Base-by-base conservation (phyloP, 1,284 basidiomycete species). In the Irpex sp. region DNA sequence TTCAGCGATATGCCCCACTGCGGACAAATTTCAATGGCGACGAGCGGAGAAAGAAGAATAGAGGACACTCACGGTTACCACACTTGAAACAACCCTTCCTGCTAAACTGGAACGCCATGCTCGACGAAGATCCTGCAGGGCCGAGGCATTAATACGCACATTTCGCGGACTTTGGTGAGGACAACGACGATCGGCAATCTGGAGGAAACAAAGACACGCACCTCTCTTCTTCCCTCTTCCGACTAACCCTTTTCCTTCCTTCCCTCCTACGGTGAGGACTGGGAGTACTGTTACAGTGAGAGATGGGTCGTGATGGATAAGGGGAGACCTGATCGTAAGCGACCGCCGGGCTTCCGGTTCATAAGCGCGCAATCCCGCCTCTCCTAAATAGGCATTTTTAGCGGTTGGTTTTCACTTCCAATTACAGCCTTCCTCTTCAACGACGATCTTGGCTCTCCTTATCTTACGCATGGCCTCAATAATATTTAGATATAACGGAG, bases 1-100 rank as follows among this genome's bases (percentile, higher is more conserved):
- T 80, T 93, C 93, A 68, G 94, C 94, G 72, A 95, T 91, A 77
- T 95, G 94, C 59, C 93, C 94, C 72, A 95, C 93, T 92, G 67
- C 62, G 68, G 66, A 65, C 63, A 51, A 56, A 33, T 65, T 53
- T 69, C 61, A 63, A 67, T 55, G 65, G 64, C 67, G 60, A 66
- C 31, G 31, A 59, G 55, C 13, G 54, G 57, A 60, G 66, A 59
- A 58, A 62, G 31, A 21, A 60, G 57, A 39, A 59, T 58, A 47
- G 62, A 64, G 63, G 61, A 53, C 64, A 87, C 90, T 77, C 74
- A 90, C 90, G 78, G 74, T 91, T 90, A 70, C 90, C 90, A 74
- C 90, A 92, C 81, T 93, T 93, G 80, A 90, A 93, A 75, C 91
- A 93, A 67, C 90, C 90, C 79, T 92, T 93, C 81, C 86, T 88